Evolutionary conservation across 495 filamentous ascomycete species (phyloP), one percentile per base, ranked within the genome.

Genomic region (Talaromyces thailandensis): DNA sequence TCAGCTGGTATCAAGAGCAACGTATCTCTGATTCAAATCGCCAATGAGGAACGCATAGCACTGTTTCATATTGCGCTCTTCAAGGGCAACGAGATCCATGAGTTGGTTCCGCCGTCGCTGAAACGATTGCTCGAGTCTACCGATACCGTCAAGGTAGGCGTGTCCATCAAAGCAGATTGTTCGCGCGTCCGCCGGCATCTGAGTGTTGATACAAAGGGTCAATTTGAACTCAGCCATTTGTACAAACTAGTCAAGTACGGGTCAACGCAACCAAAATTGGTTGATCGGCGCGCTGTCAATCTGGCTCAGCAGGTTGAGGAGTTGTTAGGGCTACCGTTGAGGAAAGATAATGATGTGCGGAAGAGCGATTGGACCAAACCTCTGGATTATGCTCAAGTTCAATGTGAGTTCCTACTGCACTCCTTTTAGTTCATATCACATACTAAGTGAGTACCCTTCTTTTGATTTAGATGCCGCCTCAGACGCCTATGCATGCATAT

Each of bases 181-280:
- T 86, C 83, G 1, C 81, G 92, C 53, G 66, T 96, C 16, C 77
- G 80, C 6, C 86, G 84, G n/a, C 86, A 75, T 63, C 77, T 95
- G 9, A 73, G 72, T 0, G 78, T 96, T 58, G 67, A 88, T 16
- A 75, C 85, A 0, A 80, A 74, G 31, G 86, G 89, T 2, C 76
- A 88, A 21, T 85, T 93, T 50, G 92, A 96, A 68, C 81, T 96
- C 7, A 92, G 87, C 64, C 87, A 94, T 69, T 70, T 96, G 8
- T 85, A 89, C 73, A 91, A 84, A 67, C 72, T 96, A 26, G 78
- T 96, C 59, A 87, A 85, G 56, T 86, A 82, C 65, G 84, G 77
- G 6, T 70, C 68, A 26, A 79, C 75, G 16, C 73, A 82, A 58
- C 75, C 76, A 11, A 69, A 75, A 18, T 66, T 81, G 40, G 80